These are phyloP conservation scores for Sideroxylon spinosum DNA, from an alignment of 179 eudicot genomes.

Conservation along the genomic window DNA sequence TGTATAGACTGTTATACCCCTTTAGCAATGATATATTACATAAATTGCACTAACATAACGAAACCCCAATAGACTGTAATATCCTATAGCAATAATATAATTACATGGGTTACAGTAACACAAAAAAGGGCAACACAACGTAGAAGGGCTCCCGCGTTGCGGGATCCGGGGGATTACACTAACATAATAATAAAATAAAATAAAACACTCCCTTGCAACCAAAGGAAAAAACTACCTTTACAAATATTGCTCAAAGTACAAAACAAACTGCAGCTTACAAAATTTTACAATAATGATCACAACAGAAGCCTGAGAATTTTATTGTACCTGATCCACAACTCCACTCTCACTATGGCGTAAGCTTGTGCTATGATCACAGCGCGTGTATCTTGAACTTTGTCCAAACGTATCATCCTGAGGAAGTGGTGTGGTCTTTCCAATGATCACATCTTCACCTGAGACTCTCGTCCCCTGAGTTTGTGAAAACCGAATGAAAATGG, in stretches of 20 bases:
- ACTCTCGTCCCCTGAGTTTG: conserved; percentile 69
- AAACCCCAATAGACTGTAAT: no score
- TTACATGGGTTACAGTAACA: no score
- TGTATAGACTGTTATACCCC: no score
- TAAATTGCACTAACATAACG: no score
- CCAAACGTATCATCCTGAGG: conserved; percentile 72
- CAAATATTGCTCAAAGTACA: not conserved
- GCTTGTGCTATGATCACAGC: conserved; percentile 85
- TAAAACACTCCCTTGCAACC: no score
- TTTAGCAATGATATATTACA: no score
- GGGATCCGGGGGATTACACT: no score
- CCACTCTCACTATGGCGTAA: conserved; percentile 91
- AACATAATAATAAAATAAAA: not conserved
- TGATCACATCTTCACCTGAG: conserved; percentile 90
- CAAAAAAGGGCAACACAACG: no score
- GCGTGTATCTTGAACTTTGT: conserved; percentile 72
- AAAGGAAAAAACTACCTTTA: not conserved
- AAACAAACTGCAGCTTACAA: not conserved
- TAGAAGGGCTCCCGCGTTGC: no score
- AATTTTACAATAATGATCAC: not conserved
- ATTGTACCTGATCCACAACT: conserved; percentile 67
- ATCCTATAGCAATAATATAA: no score
- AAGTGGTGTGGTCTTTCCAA: conserved; percentile 90
- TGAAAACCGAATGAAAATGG: not conserved
- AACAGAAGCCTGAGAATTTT: not conserved